These are phyloP conservation scores for Mucor sp. DNA, from an alignment of 371 early-diverging fungal species.

Conservation along the genomic window DNA sequence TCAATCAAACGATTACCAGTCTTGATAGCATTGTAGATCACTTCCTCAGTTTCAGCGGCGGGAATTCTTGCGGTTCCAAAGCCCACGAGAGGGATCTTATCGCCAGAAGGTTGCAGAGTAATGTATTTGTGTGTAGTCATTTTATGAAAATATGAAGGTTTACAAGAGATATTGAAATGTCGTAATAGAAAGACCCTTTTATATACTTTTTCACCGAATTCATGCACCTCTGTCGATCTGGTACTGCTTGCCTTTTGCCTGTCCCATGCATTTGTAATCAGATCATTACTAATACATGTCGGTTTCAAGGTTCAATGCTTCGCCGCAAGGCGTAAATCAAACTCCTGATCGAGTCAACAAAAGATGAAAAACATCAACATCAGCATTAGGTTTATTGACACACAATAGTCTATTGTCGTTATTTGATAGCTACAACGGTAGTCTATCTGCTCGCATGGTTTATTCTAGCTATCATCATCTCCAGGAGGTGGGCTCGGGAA, in stretches of 20 bases:
- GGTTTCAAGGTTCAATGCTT: background rate
- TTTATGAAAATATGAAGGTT: background rate
- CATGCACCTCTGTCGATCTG: background rate
- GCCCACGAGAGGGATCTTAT: slow-evolving; percentile 52
- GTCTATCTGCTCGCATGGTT: background rate
- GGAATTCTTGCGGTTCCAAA: slow-evolving; percentile 47
- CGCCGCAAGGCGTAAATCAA: background rate
- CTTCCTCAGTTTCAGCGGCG: slow-evolving; percentile 32
- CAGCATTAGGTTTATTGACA: background rate
- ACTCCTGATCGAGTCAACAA: background rate
- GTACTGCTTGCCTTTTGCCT: background rate
- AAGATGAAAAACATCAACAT: background rate
- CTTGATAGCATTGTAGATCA: slow-evolving; percentile 55
- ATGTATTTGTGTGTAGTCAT: background rate
- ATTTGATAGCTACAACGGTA: background rate
- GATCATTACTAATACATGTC: background rate
- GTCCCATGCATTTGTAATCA: background rate
- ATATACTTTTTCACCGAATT: background rate
- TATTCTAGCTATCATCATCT: background rate
- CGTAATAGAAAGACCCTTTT: background rate
- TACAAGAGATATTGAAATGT: background rate
- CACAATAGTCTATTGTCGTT: background rate
- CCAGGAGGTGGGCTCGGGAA: background rate
- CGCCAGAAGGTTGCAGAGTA: slow-evolving; percentile 24
- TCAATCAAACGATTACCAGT: slow-evolving; percentile 52